Conservation (phyloP, 2,329 filamentous ascomycete species). For the Cercospora sesami region DNA sequence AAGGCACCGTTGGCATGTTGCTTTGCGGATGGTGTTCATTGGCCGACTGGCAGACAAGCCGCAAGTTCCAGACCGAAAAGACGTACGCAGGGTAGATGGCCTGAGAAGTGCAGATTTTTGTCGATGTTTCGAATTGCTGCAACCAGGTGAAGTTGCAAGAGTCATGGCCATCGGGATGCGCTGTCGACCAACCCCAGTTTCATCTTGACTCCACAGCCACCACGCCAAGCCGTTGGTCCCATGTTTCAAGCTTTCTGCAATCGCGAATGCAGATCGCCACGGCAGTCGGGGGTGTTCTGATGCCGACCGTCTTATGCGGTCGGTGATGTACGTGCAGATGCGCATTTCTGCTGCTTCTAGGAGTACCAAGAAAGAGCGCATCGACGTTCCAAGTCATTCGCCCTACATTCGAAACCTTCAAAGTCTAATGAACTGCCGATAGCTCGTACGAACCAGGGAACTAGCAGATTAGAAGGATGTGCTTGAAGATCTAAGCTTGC, state of each 20-base stretch:
- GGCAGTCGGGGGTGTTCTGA: background rate
- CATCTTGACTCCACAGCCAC: background rate
- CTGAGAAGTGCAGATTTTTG: background rate
- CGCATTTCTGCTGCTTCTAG: background rate
- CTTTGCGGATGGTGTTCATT: background rate
- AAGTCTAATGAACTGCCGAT: background rate
- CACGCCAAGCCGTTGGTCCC: background rate
- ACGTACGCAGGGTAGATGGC: background rate
- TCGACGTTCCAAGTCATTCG: background rate
- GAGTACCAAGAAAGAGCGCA: background rate
- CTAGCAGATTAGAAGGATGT: background rate
- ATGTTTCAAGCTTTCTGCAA: slow-evolving; percentile 6
- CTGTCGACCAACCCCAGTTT: slow-evolving; percentile 7
- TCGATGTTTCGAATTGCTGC: background rate
- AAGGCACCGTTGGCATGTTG: background rate
- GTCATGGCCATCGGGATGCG: slow-evolving; percentile 7
- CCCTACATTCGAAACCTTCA: background rate
- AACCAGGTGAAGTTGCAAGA: slow-evolving; percentile 14
- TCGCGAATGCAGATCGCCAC: slow-evolving; percentile 5
- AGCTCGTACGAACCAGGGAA: background rate
- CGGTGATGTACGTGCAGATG: background rate
- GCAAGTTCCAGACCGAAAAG: background rate
- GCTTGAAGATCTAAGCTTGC: background rate
- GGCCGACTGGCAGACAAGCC: background rate
- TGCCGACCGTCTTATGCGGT: background rate